phyloP scores from a whole-genome alignment of 1,284 basidiomycete species.

The Inonotus hispidus region DNA sequence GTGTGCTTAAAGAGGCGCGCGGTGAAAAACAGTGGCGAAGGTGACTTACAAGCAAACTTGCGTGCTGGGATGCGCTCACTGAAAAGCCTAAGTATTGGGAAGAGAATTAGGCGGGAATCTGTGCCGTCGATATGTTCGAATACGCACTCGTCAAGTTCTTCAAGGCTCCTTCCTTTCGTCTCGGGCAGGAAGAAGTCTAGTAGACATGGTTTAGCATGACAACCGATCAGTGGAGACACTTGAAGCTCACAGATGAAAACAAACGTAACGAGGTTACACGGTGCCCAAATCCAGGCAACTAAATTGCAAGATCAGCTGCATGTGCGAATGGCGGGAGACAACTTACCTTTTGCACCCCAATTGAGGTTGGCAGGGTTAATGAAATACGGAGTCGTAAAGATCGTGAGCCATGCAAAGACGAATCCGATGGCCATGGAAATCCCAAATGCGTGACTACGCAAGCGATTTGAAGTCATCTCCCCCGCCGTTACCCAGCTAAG shows the following conservation, averaged over 20 bases:
- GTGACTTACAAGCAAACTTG: conserved; percentile 2
- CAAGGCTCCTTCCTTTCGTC: conserved; percentile 25
- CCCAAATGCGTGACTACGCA: conserved; percentile 20
- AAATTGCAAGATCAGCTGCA: background rate
- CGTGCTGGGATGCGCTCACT: background rate
- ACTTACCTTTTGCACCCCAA: conserved; percentile 17
- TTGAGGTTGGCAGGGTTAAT: conserved; percentile 18
- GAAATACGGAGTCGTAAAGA: conserved; percentile 21
- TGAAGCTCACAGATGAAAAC: conserved; percentile 20
- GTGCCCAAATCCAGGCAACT: conserved; percentile 20
- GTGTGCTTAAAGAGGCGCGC: background rate
- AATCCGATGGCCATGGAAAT: conserved; percentile 19
- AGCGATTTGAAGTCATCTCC: conserved; percentile 19
- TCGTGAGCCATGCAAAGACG: conserved; percentile 20
- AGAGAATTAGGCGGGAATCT: background rate
- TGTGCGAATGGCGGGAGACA: background rate
- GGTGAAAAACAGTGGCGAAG: background rate
- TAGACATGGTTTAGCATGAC: background rate
- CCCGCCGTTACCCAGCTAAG: conserved; percentile 19
- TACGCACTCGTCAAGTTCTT: conserved; percentile 23
- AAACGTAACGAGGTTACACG: conserved; percentile 19
- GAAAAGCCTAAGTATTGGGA: background rate
- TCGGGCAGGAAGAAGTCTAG: conserved; percentile 22
- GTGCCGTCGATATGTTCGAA: background rate
- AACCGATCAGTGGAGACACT: background rate